Evolutionary conservation across 257 asterid genomes (phyloP).

Genomic region (Petrea volubilis): DNA sequence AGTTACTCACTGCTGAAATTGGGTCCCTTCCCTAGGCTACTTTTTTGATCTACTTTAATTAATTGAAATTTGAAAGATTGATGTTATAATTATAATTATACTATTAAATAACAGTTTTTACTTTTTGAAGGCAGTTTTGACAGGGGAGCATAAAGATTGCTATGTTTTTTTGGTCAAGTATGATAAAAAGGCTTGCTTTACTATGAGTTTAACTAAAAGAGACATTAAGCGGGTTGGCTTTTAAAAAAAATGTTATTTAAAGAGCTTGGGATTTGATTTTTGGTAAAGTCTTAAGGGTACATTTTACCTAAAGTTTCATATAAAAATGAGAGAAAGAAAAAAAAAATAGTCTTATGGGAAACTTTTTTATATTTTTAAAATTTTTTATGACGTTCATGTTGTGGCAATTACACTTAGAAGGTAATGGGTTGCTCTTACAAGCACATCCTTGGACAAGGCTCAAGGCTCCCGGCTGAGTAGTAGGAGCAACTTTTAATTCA

Average conservation of each 20-base stretch:
- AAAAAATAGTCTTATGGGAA: no score
- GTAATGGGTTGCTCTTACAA: no score
- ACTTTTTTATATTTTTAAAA: no score
- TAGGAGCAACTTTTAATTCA: no score
- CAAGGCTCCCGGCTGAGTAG: no score
- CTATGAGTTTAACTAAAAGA: constrained; percentile 32
- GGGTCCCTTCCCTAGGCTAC: constrained; percentile 16
- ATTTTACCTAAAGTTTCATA: no score
- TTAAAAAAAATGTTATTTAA: constrained; percentile 24
- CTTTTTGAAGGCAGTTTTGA: constrained; percentile 15
- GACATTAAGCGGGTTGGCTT: constrained; percentile 58
- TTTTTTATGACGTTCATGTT: no score
- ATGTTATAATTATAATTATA: constrained; percentile 24
- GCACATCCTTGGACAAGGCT: no score
- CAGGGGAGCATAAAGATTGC: constrained; percentile 23
- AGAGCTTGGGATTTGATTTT: constrained; percentile 18
- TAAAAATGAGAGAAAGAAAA: no score
- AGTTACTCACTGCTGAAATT: constrained; percentile 16
- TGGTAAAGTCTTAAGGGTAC: constrained; percentile 15
- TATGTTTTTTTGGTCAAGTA: not conserved
- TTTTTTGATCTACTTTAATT: constrained; percentile 27
- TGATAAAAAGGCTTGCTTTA: constrained; percentile 18
- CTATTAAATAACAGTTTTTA: constrained; percentile 1
- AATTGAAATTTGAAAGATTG: constrained; percentile 33
- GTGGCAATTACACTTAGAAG: no score